Percentiles rank a stretch among this genome's conserved stretches.
phyloP scores from a whole-genome alignment of 257 asterid genomes.

The Primulina eburnea region DNA sequence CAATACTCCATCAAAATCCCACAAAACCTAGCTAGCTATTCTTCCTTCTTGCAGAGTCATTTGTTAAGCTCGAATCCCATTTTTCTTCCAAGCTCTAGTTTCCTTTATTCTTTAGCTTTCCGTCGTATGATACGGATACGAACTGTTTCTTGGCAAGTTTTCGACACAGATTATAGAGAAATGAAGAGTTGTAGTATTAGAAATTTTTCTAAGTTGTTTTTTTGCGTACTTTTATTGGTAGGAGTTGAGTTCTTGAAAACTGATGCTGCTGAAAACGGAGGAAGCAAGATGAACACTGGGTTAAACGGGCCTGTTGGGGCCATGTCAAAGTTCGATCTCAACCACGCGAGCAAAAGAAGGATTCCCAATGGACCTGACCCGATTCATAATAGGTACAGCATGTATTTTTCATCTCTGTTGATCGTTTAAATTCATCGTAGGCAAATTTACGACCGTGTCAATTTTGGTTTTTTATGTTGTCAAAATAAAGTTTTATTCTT shows the following conservation, averaged over 20 bases:
- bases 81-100: background rate
- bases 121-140: background rate
- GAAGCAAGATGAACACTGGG: conserved; percentile 10
- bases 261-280: conserved; percentile 29
- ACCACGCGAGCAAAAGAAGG: conserved; percentile 56
- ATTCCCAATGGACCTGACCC: conserved; percentile 94
- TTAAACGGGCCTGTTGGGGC: background rate
- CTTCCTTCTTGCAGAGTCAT: background rate
- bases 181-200: conserved; percentile 29
- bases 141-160: background rate
- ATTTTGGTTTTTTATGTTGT: no score
- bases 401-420: background rate
- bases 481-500: background rate
- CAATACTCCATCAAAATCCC: background rate
- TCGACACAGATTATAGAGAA: background rate
- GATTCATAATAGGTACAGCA: conserved; percentile 69
- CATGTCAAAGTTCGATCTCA: conserved; percentile 15
- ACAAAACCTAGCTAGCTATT: background rate
- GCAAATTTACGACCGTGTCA: no score
- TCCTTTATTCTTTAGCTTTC: background rate
- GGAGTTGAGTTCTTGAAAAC: conserved; percentile 36
- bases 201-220: conserved; percentile 27
- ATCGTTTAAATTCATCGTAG: background rate
- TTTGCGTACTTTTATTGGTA: conserved; percentile 31
- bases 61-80: background rate